These are phyloP conservation scores for Spizellomyces sp. DNA, from an alignment of 192 early-diverging fungal species.

Conservation along the genomic window DNA sequence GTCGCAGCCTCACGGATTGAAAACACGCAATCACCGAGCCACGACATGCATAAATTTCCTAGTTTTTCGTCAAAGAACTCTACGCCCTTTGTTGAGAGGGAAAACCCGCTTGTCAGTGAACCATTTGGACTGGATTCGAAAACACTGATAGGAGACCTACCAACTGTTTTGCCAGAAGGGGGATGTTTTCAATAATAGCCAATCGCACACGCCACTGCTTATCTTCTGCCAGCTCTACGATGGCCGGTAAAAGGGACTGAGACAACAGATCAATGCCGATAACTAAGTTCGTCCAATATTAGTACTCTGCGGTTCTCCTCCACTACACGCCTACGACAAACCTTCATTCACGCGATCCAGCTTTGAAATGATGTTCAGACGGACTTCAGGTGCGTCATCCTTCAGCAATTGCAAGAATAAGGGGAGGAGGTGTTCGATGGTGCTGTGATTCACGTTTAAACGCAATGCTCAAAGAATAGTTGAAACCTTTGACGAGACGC, in stretches of 20 bases:
- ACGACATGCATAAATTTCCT: constrained; percentile 93
- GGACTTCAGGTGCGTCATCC: constrained; percentile 96
- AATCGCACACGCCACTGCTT: constrained; percentile 99
- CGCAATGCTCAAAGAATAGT: neutral
- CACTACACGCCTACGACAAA: constrained; percentile 17
- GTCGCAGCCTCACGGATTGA: constrained; percentile 98
- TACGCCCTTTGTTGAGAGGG: constrained; percentile 60
- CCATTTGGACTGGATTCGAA: neutral
- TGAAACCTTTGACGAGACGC: neutral
- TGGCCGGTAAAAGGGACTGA: constrained; percentile 94
- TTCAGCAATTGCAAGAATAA: constrained; percentile 95
- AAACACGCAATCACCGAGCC: constrained; percentile 96
- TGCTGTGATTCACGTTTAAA: constrained; percentile 50
- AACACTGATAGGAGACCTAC: constrained; percentile 28
- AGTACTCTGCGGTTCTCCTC: neutral
- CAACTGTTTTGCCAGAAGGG: constrained; percentile 93
- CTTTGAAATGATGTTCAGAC: constrained; percentile 98
- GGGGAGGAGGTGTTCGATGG: constrained; percentile 93
- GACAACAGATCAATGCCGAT: constrained; percentile 98
- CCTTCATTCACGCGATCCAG: constrained; percentile 93
- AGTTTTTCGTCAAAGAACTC: constrained; percentile 98
- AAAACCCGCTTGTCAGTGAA: neutral
- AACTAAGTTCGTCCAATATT: constrained; percentile 13
- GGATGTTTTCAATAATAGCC: constrained; percentile 99
- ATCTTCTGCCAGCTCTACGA: constrained; percentile 98